Base-by-base conservation (phyloP, 179 eudicot species). In the Silene noctiflora region DNA sequence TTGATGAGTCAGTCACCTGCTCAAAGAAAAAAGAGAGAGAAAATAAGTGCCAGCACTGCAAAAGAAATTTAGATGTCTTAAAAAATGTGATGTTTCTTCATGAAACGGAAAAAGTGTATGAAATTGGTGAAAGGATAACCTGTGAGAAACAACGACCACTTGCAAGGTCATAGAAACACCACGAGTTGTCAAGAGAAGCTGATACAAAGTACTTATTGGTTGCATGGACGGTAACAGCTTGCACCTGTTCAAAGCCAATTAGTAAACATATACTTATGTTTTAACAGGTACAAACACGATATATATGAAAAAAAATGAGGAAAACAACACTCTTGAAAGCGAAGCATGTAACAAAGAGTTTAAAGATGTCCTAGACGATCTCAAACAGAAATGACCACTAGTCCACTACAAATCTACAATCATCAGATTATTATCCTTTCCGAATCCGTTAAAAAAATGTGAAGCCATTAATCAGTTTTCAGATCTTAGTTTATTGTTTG, bases 81-180 rank as follows among this genome's bases (percentile, higher is more conserved):
- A 62, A 74, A 62, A 3, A 3, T 42, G 6, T 48, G 24, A 44
- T 61, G 3, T 16, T 25, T 51, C 44, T 29, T 58, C 14, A 16
- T 31, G 20, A 2, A 67, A 7, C 25, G 13, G 6, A 42, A 6
- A 59, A 10, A 55, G 33, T 63, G 25, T 21, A 14, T 31, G 51
- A 10, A 20, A 65, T 29, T 42, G 51, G 55, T 25, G 31, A 58
- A 58, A 63, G 29, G n/a, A 46, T 61, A 55, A 93, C 96, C 98
- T 93, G 99, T n/a, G 97, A 44, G 76, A 91, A 96, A 85, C 98
- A 91, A 83, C 83, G 81, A 24, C 97, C 97, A 22, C 85, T 86
- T 69, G 90, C 80, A 75, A 95, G 85, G 77, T 95, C 97, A 75
- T 92, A 95, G 79, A 95, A 95, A 86, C 97, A 95, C 99, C 99